phyloP scores from a whole-genome alignment of 2,329 filamentous ascomycete genomes.

The Eutypa lata region DNA sequence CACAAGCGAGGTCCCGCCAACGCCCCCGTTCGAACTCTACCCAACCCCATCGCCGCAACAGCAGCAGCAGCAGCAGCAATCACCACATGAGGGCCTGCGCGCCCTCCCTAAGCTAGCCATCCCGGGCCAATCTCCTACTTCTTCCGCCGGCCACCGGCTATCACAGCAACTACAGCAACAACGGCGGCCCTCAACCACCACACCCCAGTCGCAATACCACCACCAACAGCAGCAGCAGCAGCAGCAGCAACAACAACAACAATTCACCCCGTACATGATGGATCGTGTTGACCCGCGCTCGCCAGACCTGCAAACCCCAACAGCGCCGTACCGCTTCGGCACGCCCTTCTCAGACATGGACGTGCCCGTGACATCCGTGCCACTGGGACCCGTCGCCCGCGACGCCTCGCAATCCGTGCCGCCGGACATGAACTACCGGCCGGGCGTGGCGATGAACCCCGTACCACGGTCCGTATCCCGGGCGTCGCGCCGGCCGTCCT shows the following conservation, averaged over 20 bases:
- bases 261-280: conserved; percentile 51
- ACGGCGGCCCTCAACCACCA: conserved; percentile 8
- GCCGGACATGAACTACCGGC: conserved; percentile 82
- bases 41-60: conserved; percentile 31
- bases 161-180: conserved; percentile 10
- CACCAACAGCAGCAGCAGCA: conserved; percentile 20
- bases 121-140: conserved; percentile 34
- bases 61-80: conserved; percentile 19
- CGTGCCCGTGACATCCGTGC: conserved; percentile 73
- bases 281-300: conserved; percentile 48
- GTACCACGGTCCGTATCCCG: conserved; percentile 48
- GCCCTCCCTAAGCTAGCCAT: conserved; percentile 62
- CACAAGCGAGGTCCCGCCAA: conserved; percentile 59
- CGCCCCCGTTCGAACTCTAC: conserved; percentile 66
- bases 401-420: conserved; percentile 87
- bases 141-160: conserved; percentile 12
- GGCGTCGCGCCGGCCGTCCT: conserved; percentile 64
- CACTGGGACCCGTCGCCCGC: conserved; percentile 68
- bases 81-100: conserved; percentile 54
- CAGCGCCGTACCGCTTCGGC: conserved; percentile 69
- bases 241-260: conserved; percentile 19
- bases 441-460: conserved; percentile 12
- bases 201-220: conserved; percentile 17
- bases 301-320: conserved; percentile 56
- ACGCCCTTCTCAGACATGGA: conserved; percentile 91